phyloP scores from a whole-genome alignment of 257 asterid genomes.

The Solanum clarkiae region DNA sequence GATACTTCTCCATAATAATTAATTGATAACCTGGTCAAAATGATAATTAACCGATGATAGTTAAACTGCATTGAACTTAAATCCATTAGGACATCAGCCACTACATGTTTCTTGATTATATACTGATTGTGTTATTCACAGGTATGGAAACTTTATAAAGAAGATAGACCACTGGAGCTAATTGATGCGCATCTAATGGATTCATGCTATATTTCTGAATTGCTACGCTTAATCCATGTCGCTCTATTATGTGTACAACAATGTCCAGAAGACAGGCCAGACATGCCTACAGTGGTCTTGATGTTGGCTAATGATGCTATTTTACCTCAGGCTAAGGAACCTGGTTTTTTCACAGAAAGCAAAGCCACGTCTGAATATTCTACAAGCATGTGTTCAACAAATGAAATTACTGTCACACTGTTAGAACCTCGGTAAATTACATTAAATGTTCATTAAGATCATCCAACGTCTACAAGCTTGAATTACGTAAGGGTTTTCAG shows the following conservation, averaged over 20 bases:
- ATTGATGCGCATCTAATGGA: neutral
- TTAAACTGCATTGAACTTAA: neutral
- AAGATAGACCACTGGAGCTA: neutral
- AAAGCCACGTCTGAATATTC: neutral
- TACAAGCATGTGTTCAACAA: neutral
- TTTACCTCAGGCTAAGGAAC: neutral
- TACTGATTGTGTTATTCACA: neutral
- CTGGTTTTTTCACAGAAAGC: neutral
- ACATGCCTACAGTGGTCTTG: neutral
- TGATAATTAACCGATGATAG: neutral
- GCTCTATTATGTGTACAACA: neutral
- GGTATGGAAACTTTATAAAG: slow-evolving; percentile 5
- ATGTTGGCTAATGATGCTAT: neutral
- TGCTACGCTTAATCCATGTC: neutral
- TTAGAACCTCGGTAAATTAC: neutral
- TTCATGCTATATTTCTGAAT: neutral
- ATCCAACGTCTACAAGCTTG: neutral
- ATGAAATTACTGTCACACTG: neutral
- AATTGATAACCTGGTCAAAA: neutral
- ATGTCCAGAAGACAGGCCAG: neutral
- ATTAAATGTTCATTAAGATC: neutral
- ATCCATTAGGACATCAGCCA: neutral
- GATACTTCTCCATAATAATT: neutral
- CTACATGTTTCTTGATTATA: neutral
- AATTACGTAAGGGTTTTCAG: neutral